Percentiles rank a stretch among this genome's conserved stretches.
These are phyloP conservation scores for Venturia aucupariae DNA, from an alignment of 2,329 filamentous ascomycete species.

Conservation along the genomic window DNA sequence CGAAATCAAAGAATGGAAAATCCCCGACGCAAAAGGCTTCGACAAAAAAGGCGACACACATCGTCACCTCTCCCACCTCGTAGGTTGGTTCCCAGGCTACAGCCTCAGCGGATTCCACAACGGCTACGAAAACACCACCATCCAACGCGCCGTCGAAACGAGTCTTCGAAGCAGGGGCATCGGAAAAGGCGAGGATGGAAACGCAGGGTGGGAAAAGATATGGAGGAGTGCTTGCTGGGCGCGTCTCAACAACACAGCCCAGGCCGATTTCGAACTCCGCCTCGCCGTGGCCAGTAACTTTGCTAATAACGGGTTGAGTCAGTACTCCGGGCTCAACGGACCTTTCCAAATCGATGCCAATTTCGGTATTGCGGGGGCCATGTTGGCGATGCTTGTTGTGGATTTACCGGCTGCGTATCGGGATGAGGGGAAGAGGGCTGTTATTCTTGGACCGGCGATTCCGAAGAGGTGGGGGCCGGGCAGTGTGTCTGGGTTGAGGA, in stretches of 20 bases:
- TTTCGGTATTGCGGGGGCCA: constrained; percentile 42
- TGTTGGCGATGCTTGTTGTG: constrained; percentile 44
- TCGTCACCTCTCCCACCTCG: constrained; percentile 47
- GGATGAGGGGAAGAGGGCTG: constrained; percentile 21
- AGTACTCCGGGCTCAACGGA: constrained; percentile 38
- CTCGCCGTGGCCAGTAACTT: constrained; percentile 43
- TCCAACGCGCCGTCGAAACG: constrained; percentile 37
- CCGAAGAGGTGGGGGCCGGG: constrained; percentile 37
- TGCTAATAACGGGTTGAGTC: constrained; percentile 41
- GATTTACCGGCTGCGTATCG: constrained; percentile 32
- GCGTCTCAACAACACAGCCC: constrained; percentile 41
- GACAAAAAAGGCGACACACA: constrained; percentile 38
- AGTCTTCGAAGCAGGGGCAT: constrained; percentile 39
- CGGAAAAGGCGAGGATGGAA: constrained; percentile 39
- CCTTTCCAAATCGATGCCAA: constrained; percentile 54
- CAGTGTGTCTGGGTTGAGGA: constrained; percentile 34
- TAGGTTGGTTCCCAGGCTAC: constrained; percentile 48
- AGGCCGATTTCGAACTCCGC: constrained; percentile 40
- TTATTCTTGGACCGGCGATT: constrained; percentile 41
- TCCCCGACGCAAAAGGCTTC: constrained; percentile 29
- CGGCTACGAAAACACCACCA: constrained; percentile 36
- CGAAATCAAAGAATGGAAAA: constrained; percentile 44
- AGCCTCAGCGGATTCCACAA: constrained; percentile 35
- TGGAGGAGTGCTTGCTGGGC: constrained; percentile 51
- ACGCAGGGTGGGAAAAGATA: constrained; percentile 50